These are phyloP conservation scores for Chaetomium sp. DNA, from an alignment of 2,329 filamentous ascomycete species.

Conservation along the genomic window DNA sequence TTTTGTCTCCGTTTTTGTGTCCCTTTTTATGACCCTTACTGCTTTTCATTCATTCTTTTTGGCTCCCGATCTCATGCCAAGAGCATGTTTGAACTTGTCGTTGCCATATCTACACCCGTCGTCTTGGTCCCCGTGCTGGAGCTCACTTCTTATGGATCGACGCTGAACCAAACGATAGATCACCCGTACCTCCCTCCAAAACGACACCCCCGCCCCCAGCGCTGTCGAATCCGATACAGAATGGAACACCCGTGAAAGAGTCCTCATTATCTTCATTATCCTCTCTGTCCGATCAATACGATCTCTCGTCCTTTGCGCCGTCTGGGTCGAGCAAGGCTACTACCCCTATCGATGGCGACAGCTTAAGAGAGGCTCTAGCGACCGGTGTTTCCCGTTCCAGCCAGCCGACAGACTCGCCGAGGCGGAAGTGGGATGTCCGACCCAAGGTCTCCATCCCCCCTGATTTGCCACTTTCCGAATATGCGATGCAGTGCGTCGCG, in stretches of 20 bases:
- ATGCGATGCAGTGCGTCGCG: conserved; percentile 87
- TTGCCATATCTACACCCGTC: not conserved
- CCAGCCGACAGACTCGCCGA: conserved; percentile 30
- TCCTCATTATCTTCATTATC: conserved; percentile 59
- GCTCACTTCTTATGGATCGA: not conserved
- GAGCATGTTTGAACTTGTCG: not conserved
- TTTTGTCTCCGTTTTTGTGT: conserved; percentile 6
- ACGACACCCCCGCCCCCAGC: conserved; percentile 1
- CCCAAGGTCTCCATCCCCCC: conserved; percentile 84
- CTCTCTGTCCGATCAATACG: conserved; percentile 49
- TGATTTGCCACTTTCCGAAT: conserved; percentile 71
- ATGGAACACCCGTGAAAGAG: conserved; percentile 11
- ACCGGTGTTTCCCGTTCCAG: conserved; percentile 27
- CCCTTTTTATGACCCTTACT: not conserved
- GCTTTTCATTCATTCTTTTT: not conserved
- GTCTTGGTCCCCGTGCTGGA: not conserved
- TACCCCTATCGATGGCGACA: conserved; percentile 56
- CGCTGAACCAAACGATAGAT: conserved; percentile 1
- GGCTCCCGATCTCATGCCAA: not conserved
- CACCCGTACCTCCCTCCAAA: not conserved
- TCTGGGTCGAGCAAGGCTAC: conserved; percentile 65
- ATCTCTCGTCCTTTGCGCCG: conserved; percentile 57
- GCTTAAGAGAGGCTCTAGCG: conserved; percentile 39
- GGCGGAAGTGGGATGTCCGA: conserved; percentile 59
- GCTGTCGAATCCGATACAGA: conserved; percentile 4